phyloP scores from a whole-genome alignment of 1,284 basidiomycete genomes.

The Ceratobasidium sp. region DNA sequence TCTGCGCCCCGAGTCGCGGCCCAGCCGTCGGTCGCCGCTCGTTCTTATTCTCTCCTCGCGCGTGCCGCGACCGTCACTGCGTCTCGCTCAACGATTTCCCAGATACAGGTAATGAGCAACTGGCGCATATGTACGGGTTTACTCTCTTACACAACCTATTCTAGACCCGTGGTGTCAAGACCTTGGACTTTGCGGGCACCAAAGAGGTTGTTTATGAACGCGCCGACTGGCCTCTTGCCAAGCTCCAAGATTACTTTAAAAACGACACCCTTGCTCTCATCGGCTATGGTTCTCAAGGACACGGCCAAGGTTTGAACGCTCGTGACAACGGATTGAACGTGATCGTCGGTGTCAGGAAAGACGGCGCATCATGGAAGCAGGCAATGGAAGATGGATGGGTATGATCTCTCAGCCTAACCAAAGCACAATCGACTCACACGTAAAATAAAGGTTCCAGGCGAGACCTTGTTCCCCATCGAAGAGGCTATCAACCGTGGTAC shows the following conservation, averaged over 20 bases:
- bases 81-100: constrained; percentile 30
- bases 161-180: constrained; percentile 83
- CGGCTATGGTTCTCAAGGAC: constrained; percentile 98
- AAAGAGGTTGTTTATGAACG: constrained; percentile 98
- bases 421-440: background rate
- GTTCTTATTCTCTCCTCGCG: constrained; percentile 79
- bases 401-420: constrained; percentile 44
- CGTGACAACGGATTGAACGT: constrained; percentile 99
- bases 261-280: constrained; percentile 99
- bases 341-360: constrained; percentile 97
- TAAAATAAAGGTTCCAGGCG: constrained; percentile 77
- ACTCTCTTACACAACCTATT: background rate
- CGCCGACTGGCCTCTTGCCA: constrained; percentile 96
- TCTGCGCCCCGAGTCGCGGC: constrained; percentile 60
- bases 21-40: constrained; percentile 55
- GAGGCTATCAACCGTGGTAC: constrained; percentile 96
- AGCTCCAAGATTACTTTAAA: constrained; percentile 99
- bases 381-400: constrained; percentile 98
- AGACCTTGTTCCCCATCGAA: constrained; percentile 98
- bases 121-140: constrained; percentile 3
- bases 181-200: constrained; percentile 96
- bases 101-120: constrained; percentile 14
- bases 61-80: constrained; percentile 56
- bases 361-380: constrained; percentile 96
- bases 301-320: constrained; percentile 98